phyloP scores from a whole-genome alignment of 2,329 filamentous ascomycete species.

The Lithohypha guttulata region DNA sequence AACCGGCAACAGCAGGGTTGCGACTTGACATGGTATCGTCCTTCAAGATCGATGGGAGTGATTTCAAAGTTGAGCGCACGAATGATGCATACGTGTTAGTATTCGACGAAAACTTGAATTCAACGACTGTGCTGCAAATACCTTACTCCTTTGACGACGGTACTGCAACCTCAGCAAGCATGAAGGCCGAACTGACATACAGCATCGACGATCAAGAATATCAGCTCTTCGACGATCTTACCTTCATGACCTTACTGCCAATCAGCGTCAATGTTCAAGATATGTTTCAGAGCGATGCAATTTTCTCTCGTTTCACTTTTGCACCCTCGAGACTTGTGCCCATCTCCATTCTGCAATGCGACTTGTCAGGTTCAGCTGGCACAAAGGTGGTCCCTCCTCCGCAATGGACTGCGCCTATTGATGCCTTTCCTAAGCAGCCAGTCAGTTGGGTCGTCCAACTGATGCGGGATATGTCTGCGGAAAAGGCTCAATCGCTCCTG shows the following conservation, averaged over 20 bases:
- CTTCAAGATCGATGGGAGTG: constrained; percentile 32
- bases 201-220: constrained; percentile 56
- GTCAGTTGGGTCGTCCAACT: constrained; percentile 40
- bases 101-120: constrained; percentile 29
- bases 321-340: constrained; percentile 69
- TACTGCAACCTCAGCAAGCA: constrained; percentile 47
- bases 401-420: constrained; percentile 34
- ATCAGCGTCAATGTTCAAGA: constrained; percentile 96
- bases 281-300: constrained; percentile 69
- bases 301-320: constrained; percentile 87
- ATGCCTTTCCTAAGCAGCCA: constrained; percentile 71
- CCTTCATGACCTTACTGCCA: constrained; percentile 62
- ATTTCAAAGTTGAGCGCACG: constrained; percentile 30
- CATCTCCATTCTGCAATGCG: constrained; percentile 59
- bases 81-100: constrained; percentile 37
- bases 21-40: constrained; percentile 45
- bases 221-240: constrained; percentile 50
- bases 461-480: constrained; percentile 9
- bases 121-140: constrained; percentile 35
- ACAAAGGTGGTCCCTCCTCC: constrained; percentile 46
- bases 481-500: constrained; percentile 35
- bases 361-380: constrained; percentile 57
- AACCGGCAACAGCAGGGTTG: constrained; percentile 50
- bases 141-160: constrained; percentile 74
- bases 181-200: constrained; percentile 68